Percentiles rank a stretch among this genome's conserved stretches.
Conservation (phyloP, 352 stramenopile genomes). For the Hyaloperonospora brassicae region DNA sequence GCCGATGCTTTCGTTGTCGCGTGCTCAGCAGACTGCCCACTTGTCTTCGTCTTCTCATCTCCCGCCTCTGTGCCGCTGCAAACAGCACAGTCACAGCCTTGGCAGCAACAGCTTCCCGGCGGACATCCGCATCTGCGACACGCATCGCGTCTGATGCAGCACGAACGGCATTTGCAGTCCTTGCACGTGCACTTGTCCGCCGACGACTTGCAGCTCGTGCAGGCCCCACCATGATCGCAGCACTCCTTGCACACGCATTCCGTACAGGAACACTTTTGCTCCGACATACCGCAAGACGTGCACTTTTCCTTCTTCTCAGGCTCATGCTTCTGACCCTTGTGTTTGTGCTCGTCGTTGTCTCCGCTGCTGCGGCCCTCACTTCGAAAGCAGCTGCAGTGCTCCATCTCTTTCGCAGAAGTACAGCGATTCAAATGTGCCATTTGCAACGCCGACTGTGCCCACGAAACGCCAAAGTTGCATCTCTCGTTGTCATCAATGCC, state of each 20-base stretch:
- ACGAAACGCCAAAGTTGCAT: conserved; percentile 50
- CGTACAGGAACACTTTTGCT: conserved; percentile 26
- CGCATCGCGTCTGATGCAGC: conserved; percentile 8
- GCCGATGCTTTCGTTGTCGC: not conserved
- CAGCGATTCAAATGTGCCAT: conserved; percentile 86
- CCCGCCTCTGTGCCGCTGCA: conserved; percentile 9
- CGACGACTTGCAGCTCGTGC: conserved; percentile 20
- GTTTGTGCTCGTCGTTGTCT: conserved; percentile 15
- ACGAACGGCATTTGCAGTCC: conserved; percentile 21
- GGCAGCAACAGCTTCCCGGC: conserved; percentile 21
- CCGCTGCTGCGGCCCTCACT: conserved; percentile 24
- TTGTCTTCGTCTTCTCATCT: conserved; percentile 5
- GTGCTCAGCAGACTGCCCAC: not conserved
- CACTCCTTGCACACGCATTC: conserved; percentile 31
- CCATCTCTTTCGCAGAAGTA: conserved; percentile 23
- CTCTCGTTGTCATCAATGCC: conserved; percentile 21
- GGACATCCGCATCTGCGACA: conserved; percentile 24
- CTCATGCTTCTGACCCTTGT: conserved; percentile 11
- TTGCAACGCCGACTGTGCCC: conserved; percentile 60
- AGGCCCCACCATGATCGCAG: conserved; percentile 17
- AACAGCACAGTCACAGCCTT: conserved; percentile 16
- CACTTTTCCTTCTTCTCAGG: conserved; percentile 14
- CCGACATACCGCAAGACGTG: conserved; percentile 17
- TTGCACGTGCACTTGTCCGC: conserved; percentile 19
- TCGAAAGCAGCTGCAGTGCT: conserved; percentile 25